Evolutionary conservation across 192 early-diverging fungal species (phyloP).

Genomic region (Dispira parvispora): DNA sequence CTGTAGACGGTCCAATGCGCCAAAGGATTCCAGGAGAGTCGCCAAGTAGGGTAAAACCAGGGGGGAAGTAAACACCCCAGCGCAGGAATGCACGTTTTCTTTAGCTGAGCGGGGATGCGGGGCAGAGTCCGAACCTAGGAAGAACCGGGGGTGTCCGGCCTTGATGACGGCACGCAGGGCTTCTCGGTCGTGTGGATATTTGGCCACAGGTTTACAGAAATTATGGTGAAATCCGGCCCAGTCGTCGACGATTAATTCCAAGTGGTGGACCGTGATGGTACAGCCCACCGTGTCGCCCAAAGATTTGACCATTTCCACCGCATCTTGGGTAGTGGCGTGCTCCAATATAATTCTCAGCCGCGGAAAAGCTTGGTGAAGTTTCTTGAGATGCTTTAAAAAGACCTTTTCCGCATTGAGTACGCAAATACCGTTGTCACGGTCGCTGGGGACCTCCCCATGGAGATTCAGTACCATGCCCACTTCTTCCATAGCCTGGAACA

Average conservation of each 20-base stretch:
- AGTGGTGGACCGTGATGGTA: slow-evolving; percentile 90
- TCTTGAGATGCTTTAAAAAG: slow-evolving; percentile 70
- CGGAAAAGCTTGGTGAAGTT: slow-evolving; percentile 82
- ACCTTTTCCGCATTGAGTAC: slow-evolving; percentile 92
- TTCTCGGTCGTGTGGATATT: slow-evolving; percentile 77
- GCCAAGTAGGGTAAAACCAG: slow-evolving; percentile 73
- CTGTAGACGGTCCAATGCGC: slow-evolving; percentile 59
- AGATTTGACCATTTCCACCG: slow-evolving; percentile 82
- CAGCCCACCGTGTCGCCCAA: slow-evolving; percentile 83
- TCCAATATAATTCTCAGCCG: slow-evolving; percentile 89
- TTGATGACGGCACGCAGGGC: slow-evolving; percentile 68
- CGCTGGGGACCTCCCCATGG: slow-evolving; percentile 88
- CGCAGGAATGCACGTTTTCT: slow-evolving; percentile 62
- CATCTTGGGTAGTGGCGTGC: slow-evolving; percentile 88
- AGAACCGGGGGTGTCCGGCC: slow-evolving; percentile 88
- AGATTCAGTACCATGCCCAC: slow-evolving; percentile 85
- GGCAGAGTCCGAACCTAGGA: slow-evolving; percentile 92
- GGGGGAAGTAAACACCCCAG: slow-evolving; percentile 88
- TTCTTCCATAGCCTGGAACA: slow-evolving; percentile 92
- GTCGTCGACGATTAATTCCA: slow-evolving; percentile 82
- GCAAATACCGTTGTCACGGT: slow-evolving; percentile 69
- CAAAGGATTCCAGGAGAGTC: slow-evolving; percentile 72
- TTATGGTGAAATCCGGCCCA: slow-evolving; percentile 90
- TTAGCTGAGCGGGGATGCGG: slow-evolving; percentile 81
- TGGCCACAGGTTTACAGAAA: slow-evolving; percentile 98